Base-by-base conservation (phyloP, 164 flowering plant genomes). In the Houttuynia cordata region DNA sequence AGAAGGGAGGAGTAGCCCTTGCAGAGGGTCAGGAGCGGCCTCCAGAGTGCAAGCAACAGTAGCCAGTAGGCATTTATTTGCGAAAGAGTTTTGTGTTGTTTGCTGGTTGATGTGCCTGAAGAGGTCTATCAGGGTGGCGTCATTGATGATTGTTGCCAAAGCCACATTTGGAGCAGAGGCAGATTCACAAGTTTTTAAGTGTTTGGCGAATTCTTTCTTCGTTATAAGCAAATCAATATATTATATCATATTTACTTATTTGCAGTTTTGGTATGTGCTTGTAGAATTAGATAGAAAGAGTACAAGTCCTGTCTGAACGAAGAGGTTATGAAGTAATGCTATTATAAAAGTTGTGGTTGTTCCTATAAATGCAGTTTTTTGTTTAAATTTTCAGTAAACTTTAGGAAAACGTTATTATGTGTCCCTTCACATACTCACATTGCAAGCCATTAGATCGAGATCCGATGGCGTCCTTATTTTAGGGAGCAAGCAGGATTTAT, bases 1-100 rank as follows among this genome's bases (percentile, higher is more conserved):
- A 86, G 88, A 80, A 76, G 74, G 58, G 75, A 58, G 83, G 77
- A 52, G 70, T 69, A 25, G 77, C 57, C 53, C 50, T 42, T 42
- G 81, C 67, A 14, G 83, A 70, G 57, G 75, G 67, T 23, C 61
- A 45, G 4, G 78, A 75, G 42, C 59, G 71, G 24, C 78, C 78
- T 20, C 73, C 78, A 0, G 78, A 75, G 64, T 75, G 78, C 30
- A 75, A 75, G 72, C 78, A 75, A 62, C 78, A 75, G 62, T 75
- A 69, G 64, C 21, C 37, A 30, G 37, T 30, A 30, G 2, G 56
- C 22, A 12, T 17, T 45, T 39, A 60, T 50, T 40, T 42, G 53
- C 23, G 18, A 49, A 21, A 22, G 34, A 10, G 34, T 13, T 54
- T 30, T 30, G 30, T 23, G 59, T 57, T 45, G 39, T 1, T 30